These are phyloP conservation scores for Aegilops speltoides DNA, from an alignment of 176 grass and related monocot genomes.

Conservation along the genomic window DNA sequence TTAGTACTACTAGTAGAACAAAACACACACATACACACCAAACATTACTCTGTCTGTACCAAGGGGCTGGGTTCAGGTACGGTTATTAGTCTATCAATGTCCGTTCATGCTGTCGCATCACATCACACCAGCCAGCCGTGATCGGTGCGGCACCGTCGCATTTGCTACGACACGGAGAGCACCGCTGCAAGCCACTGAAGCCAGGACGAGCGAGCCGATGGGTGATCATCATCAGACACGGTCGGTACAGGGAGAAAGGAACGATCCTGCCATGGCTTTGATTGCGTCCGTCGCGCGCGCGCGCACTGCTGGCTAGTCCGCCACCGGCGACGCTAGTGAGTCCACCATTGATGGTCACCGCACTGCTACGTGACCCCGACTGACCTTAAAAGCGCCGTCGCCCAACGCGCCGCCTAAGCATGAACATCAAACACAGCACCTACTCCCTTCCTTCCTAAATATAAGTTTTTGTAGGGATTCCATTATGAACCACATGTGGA, in stretches of 20 bases:
- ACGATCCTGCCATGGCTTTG: background rate
- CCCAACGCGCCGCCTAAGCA: background rate
- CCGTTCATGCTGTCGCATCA: background rate
- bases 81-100: background rate
- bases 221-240: background rate
- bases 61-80: background rate
- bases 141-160: background rate
- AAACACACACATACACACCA: too few species aligned
- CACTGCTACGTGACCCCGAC: background rate
- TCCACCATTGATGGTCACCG: background rate
- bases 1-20: too few species aligned
- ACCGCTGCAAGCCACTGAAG: background rate
- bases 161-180: background rate
- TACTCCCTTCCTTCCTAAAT: too few species aligned
- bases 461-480: too few species aligned
- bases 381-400: slow-evolving; percentile 16
- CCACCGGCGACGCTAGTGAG: background rate
- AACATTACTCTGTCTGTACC: too few species aligned
- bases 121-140: background rate
- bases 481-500: too few species aligned
- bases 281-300: background rate
- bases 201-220: background rate
- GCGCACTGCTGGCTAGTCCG: background rate
- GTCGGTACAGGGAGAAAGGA: background rate
- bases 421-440: too few species aligned